phyloP scores from a whole-genome alignment of 2,329 filamentous ascomycete species.

The Diaporthe humulicola region DNA sequence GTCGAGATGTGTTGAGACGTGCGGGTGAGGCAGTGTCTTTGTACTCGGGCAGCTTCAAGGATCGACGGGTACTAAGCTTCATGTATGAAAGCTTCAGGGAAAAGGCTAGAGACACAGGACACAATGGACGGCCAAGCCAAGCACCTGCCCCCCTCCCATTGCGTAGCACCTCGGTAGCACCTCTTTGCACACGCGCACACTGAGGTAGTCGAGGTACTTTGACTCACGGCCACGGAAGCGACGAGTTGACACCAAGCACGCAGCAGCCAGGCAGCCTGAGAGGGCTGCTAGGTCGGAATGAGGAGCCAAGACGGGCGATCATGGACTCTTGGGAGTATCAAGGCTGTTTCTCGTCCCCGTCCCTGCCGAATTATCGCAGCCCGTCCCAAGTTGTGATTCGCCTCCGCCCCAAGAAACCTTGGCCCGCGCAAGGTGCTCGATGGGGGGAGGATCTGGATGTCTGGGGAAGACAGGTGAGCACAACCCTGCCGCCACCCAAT shows the following conservation, averaged over 20 bases:
- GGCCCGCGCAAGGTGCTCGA: slow-evolving; percentile 7
- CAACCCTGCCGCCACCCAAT: slow-evolving; percentile 20
- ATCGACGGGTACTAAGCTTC: slow-evolving; percentile 32
- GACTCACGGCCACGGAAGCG: slow-evolving; percentile 7
- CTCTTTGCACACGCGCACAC: background rate
- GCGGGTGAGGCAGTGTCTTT: slow-evolving; percentile 29
- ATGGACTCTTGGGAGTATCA: slow-evolving; percentile 15
- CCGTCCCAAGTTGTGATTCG: slow-evolving; percentile 21
- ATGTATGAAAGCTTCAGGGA: slow-evolving; percentile 13
- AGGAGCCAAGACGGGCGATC: slow-evolving; percentile 30
- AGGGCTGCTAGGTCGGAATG: slow-evolving; percentile 18
- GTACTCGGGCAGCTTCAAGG: slow-evolving; percentile 30
- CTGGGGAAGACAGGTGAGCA: slow-evolving; percentile 5
- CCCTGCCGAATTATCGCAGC: slow-evolving; percentile 3
- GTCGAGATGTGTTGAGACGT: background rate
- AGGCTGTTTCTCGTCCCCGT: slow-evolving; percentile 24
- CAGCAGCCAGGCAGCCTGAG: slow-evolving; percentile 12
- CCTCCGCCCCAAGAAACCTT: slow-evolving; percentile 19
- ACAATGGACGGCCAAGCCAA: slow-evolving; percentile 17
- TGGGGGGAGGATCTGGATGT: background rate
- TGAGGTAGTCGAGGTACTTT: background rate
- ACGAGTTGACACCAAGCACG: slow-evolving; percentile 11
- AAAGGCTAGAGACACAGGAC: background rate
- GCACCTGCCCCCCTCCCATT: slow-evolving; percentile 5
- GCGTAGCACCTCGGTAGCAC: slow-evolving; percentile 2